Evolutionary conservation across 2,329 filamentous ascomycete genomes (phyloP).

Genomic region (Claviceps maximensis): DNA sequence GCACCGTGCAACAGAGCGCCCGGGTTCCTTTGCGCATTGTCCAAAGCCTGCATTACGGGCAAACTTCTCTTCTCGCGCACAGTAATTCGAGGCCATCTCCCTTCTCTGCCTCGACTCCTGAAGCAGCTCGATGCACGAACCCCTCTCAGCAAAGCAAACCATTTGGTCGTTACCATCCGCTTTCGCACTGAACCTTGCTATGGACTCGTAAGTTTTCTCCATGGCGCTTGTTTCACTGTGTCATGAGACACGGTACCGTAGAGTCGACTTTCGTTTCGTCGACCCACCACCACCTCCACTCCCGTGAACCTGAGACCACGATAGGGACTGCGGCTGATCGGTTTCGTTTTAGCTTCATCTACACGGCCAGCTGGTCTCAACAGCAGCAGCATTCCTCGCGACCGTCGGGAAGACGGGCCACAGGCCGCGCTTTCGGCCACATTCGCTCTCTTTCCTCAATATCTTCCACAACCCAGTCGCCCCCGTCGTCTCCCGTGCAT

Average conservation of each 20-base stretch:
- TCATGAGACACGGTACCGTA: neutral
- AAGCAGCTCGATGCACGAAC: neutral
- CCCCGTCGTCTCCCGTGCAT: conserved; percentile 22
- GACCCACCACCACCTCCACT: no score
- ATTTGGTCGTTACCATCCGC: neutral
- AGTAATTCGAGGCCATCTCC: neutral
- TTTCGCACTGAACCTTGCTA: neutral
- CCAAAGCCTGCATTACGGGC: neutral
- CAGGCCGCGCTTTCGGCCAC: conserved; percentile 28
- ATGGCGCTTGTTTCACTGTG: neutral
- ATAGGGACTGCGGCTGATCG: conserved; percentile 10
- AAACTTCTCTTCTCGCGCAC: neutral
- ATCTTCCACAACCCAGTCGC: conserved; percentile 24
- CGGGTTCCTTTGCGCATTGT: neutral
- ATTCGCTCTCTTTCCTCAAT: conserved; percentile 41
- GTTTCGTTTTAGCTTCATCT: conserved; percentile 32
- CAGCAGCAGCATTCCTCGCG: conserved; percentile 16
- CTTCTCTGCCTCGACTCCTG: neutral
- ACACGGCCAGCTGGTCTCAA: conserved; percentile 39
- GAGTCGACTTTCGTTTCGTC: neutral
- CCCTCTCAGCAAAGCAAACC: neutral
- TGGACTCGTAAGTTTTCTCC: conserved; percentile 1
- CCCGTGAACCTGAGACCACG: neutral
- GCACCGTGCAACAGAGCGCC: neutral
- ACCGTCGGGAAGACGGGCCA: conserved; percentile 8